phyloP scores from a whole-genome alignment of 495 filamentous ascomycete species.

The Glonium stellatum region DNA sequence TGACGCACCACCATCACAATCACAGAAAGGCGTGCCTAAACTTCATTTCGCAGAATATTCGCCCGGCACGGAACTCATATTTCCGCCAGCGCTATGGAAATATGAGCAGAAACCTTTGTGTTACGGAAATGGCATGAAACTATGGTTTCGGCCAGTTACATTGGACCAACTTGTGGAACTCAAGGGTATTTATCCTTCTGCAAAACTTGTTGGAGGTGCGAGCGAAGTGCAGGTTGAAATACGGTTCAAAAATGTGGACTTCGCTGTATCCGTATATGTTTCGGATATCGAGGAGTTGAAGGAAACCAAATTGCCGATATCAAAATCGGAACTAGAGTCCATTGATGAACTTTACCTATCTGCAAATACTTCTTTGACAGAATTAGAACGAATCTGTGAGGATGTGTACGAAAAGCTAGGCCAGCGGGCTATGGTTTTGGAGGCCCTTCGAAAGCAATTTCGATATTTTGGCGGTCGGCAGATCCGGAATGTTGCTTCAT shows the following conservation, averaged over 20 bases:
- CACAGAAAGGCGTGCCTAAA: conserved; percentile 29
- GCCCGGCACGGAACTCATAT: conserved; percentile 37
- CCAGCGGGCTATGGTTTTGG: conserved; percentile 31
- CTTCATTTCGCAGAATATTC: conserved; percentile 35
- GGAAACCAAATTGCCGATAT: conserved; percentile 21
- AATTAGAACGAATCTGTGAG: conserved; percentile 36
- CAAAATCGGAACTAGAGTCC: conserved; percentile 17
- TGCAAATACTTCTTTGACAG: conserved; percentile 36
- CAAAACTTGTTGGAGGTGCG: conserved; percentile 37
- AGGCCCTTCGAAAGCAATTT: conserved; percentile 38
- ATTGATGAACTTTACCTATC: conserved; percentile 29
- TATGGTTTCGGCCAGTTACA: conserved; percentile 39
- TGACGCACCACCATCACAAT: conserved; percentile 11
- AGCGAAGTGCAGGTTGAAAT: conserved; percentile 40
- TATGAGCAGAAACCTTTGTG: conserved; percentile 31
- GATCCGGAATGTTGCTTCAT: conserved; percentile 39
- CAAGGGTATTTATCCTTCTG: conserved; percentile 37
- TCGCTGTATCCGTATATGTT: conserved; percentile 37
- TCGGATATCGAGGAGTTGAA: conserved; percentile 39
- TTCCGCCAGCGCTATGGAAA: conserved; percentile 34
- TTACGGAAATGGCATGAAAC: conserved; percentile 36
- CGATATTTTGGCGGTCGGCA: conserved; percentile 40
- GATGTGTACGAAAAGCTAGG: conserved; percentile 35
- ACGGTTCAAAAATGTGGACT: conserved; percentile 35
- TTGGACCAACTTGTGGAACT: conserved; percentile 36